Base-by-base conservation (phyloP, 352 stramenopile species). In the Pythium inflatum region DNA sequence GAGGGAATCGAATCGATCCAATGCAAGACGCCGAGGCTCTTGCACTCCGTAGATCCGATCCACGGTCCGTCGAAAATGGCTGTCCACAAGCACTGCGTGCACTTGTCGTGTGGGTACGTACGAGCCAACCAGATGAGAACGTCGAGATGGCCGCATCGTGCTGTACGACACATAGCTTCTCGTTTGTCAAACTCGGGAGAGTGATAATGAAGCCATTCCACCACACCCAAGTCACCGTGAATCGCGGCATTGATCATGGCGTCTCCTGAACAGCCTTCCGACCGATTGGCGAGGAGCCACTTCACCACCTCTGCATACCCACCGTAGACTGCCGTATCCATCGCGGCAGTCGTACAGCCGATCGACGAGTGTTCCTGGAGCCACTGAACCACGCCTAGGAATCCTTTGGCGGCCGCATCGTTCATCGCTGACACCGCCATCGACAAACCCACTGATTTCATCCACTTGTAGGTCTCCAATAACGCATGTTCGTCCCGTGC, bases 161-260 rank as follows among this genome's bases (percentile, higher is more conserved):
- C 61, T 31, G 38, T 50, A 40, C 34, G 13, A 1, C 11, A n/a
- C 16, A 24, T 57, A 9, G 55, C 34, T 38, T 62, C 55, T 25
- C 38, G 36, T 36, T 4, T 24, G 24, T 51, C 18, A 7, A 59
- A n/a, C 8, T 62, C 55, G 9, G 24, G 11, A 51, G 9, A 38
- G n/a, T 49, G 30, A 11, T 18, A 12, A 30, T 54, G 53, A 25
- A 77, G 50, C 54, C 55, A 71, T 45, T 70, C 30, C 13, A 74
- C 20, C 18, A 68, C 62, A 18, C n/a, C n/a, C n/a, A 71, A 28
- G 36, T 71, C 54, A 28, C 62, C 61, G 36, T 57, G 45, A 12
- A 18, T 31, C 18, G 59, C 59, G 8, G 51, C 50, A 41, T 20
- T 11, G 11, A 13, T 40, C 12, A 70, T 14, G 6, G 63, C 54